Conservation (phyloP, 805 yeast genomes). For the Metschnikowia hibisci region DNA sequence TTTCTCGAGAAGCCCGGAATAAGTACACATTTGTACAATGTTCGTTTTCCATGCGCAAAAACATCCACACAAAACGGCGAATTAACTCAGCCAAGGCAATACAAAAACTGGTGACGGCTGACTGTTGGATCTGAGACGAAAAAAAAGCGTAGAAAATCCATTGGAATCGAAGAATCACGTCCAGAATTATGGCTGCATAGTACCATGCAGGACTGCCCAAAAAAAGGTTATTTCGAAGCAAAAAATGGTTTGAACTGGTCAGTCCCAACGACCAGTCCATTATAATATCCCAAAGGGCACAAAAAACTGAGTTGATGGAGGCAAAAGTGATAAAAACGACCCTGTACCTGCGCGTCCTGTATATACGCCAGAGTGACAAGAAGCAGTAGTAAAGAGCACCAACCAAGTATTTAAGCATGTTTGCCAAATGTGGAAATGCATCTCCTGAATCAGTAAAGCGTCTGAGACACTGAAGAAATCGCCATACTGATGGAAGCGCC, state of each 20-base stretch:
- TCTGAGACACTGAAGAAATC: slow-evolving; percentile 84
- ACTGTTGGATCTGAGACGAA: slow-evolving; percentile 73
- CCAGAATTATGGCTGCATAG: slow-evolving; percentile 69
- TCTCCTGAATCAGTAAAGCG: slow-evolving; percentile 93
- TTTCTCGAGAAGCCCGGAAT: slow-evolving; percentile 82
- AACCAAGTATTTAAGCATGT: slow-evolving; percentile 70
- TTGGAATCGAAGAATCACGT: slow-evolving; percentile 75
- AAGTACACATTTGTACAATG: slow-evolving; percentile 86
- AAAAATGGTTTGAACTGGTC: slow-evolving; percentile 49
- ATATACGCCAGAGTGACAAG: slow-evolving; percentile 75
- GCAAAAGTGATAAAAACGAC: slow-evolving; percentile 73
- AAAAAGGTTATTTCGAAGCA: slow-evolving; percentile 70
- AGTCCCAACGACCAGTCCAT: slow-evolving; percentile 96
- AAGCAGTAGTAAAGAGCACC: slow-evolving; percentile 66
- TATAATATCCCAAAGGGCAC: slow-evolving; percentile 81
- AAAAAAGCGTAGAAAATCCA: slow-evolving; percentile 90
- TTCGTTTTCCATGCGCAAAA: slow-evolving; percentile 93
- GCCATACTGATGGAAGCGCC: slow-evolving; percentile 84
- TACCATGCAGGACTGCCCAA: slow-evolving; percentile 55
- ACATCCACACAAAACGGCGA: slow-evolving; percentile 85
- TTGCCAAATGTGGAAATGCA: slow-evolving; percentile 94
- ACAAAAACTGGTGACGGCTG: slow-evolving; percentile 79
- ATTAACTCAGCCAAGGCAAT: slow-evolving; percentile 79
- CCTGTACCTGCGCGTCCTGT: slow-evolving; percentile 37
- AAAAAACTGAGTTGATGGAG: slow-evolving; percentile 60